Evolutionary conservation across 192 early-diverging fungal genomes (phyloP), one percentile per base, ranked within the genome.

Genomic region (Backusella psychrophila): DNA sequence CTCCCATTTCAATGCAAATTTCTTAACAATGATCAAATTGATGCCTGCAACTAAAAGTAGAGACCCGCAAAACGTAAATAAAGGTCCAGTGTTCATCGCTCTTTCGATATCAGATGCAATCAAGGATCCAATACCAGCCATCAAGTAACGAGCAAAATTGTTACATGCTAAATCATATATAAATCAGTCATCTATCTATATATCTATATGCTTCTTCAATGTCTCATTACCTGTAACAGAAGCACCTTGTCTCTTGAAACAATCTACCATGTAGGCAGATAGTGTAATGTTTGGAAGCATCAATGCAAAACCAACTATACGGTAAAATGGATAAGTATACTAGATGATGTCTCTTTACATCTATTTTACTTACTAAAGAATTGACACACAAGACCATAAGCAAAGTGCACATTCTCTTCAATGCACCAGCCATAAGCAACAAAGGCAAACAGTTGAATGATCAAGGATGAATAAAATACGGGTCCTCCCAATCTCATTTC

Each of bases 201-300:
- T 26, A 63, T 29, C 21, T 1, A 23, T 56, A 33, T 31, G 1
- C 34, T 23, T 68, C 42, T 34, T 21, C 67, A 49, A 33, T 4
- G n/a, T 8, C 8, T 46, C 31, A 34, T 72, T 71, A 78, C 77
- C 77, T 67, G 73, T 83, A 3, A 75, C 82, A 31, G 82, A 83
- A 39, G 82, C 79, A 41, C 78, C 66, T 23, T 69, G 66, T 0
- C 59, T 65, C 8, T 66, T 38, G 42, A 80, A 80, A 8, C 73
- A 83, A 49, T 83, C 82, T 7, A 83, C 76, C 41, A 83, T 77
- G 56, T 83, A 83, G 0, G 82, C 75, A 19, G 73, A 72, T n/a
- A 83, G 68, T 39, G 69, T 71, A 4, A 83, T 71, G 11, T 74
- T 78, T 9, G 79, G 78, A 49, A 73, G 66, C 78, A 80, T 80